Base-by-base conservation (phyloP, 805 yeast species). In the Ogataea thermomethanolica region DNA sequence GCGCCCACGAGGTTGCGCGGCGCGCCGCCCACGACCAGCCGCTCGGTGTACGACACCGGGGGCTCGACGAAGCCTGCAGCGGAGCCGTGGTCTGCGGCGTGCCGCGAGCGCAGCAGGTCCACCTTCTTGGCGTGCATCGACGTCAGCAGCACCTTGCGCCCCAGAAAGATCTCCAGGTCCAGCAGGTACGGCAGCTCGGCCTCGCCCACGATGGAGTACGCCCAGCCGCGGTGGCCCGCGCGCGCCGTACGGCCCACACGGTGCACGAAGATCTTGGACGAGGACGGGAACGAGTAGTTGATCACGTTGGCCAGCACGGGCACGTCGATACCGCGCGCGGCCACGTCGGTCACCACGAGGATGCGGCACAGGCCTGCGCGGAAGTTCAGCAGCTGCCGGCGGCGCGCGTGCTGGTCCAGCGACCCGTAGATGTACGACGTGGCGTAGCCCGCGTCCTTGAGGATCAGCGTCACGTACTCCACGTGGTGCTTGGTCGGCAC, bases 211-310 rank as follows among this genome's bases (percentile, higher is more conserved):
- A 93, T 78, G 3, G 96, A 83, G 61, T 86, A 93, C 0, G 99
- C 99, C 95, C 97, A 89, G 58, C 99, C 99, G 53, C 76, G 79
- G 60, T 88, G 84, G 60, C 99, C 99, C 7, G 99, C 99, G 74
- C 99, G 84, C 8, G 99, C 99, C 33, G 99, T 93, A 74, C 99
- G 82, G 63, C 99, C 99, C 33, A 93, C 98, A 67, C 99, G 80
- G 66, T 93, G 99, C 41, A 93, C 77, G 64, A 93, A 93, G 44
- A 91, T 84, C 64, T 95, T 93, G 4, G 97, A 88, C 1, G 95
- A 82, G 1, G 88, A 84, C 8, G 98, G 98, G 45, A 93, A 71
- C 1, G 96, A 79, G 63, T 77, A 93, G 62, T 93, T 93, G 51
- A 93, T 75, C 38, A 93, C 99, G 58, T 95, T 90, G 6, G 98